Percentiles rank a stretch among this genome's conserved stretches.
Evolutionary conservation across 192 early-diverging fungal species (phyloP).

Genomic region (Coemansia sp.): DNA sequence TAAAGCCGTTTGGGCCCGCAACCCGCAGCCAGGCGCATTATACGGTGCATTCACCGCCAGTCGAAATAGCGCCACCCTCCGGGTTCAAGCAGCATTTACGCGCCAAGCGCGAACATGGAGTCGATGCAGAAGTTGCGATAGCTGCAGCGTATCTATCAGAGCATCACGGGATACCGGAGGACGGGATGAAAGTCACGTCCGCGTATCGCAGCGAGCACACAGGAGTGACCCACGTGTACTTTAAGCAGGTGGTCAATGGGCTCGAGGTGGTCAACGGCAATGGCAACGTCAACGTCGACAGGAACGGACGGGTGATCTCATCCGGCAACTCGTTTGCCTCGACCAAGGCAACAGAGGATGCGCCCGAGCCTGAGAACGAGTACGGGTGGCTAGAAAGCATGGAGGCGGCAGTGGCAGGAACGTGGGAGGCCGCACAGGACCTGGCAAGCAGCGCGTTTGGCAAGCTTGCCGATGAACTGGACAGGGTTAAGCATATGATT

Average conservation of each 20-base stretch:
- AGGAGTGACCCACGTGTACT: conserved; percentile 63
- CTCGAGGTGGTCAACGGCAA: conserved; percentile 61
- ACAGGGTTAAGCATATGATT: conserved; percentile 24
- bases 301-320: conserved; percentile 37
- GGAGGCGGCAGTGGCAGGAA: conserved; percentile 27
- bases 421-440: conserved; percentile 37
- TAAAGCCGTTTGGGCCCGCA: conserved; percentile 40
- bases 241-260: conserved; percentile 58
- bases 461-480: conserved; percentile 20
- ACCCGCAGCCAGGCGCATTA: conserved; percentile 27
- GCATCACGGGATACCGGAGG: conserved; percentile 25
- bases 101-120: conserved; percentile 12
- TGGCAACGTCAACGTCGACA: conserved; percentile 59
- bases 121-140: conserved; percentile 26
- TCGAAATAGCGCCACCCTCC: conserved; percentile 17
- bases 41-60: conserved; percentile 30
- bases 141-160: conserved; percentile 36
- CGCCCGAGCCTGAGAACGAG: background rate
- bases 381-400: conserved; percentile 15
- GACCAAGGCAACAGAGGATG: background rate
- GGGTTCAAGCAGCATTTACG: conserved; percentile 26
- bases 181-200: conserved; percentile 32
- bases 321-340: conserved; percentile 43
- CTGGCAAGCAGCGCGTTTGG: conserved; percentile 30
- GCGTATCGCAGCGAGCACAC: conserved; percentile 51